phyloP scores from a whole-genome alignment of 345 rosid genomes.

The Eucalyptus tenuipes region DNA sequence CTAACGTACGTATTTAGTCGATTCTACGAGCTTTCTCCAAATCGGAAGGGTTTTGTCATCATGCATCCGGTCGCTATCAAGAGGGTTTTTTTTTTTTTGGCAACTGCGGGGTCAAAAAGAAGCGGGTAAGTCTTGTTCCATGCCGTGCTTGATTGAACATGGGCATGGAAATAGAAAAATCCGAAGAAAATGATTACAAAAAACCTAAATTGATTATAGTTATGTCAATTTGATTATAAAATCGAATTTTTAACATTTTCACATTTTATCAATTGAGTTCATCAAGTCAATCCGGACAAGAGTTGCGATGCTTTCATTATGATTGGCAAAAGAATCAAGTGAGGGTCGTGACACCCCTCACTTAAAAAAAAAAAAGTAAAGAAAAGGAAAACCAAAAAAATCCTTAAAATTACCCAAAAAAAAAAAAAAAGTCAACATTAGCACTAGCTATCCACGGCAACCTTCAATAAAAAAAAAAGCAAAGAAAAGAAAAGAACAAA shows the following conservation, averaged over 20 bases:
- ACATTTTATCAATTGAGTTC: fast-evolving
- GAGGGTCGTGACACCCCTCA: fast-evolving
- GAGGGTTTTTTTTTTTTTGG: fast-evolving
- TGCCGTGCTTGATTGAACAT: not conserved
- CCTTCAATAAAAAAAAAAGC: too few relatives aligned
- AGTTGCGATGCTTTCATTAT: too few relatives aligned
- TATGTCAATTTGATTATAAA: fast-evolving
- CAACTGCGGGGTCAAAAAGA: not conserved
- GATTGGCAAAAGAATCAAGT: too few relatives aligned
- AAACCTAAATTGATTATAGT: not conserved
- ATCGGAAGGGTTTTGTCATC: not conserved
- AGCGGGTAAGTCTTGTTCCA: not conserved
- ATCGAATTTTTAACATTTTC: fast-evolving
- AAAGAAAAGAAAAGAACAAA: too few relatives aligned
- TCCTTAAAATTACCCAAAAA: fast-evolving
- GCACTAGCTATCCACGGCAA: fast-evolving
- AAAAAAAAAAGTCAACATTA: too few relatives aligned
- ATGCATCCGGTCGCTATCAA: not conserved
- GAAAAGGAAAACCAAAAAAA: too few relatives aligned
- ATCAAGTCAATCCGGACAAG: fast-evolving
- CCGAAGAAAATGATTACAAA: too few relatives aligned
- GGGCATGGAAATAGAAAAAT: not conserved
- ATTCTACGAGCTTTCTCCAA: not conserved
- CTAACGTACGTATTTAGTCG: not conserved
- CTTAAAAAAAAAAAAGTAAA: too few relatives aligned